phyloP scores from a whole-genome alignment of 2,329 filamentous ascomycete genomes.

The Neofusicoccum sp. region DNA sequence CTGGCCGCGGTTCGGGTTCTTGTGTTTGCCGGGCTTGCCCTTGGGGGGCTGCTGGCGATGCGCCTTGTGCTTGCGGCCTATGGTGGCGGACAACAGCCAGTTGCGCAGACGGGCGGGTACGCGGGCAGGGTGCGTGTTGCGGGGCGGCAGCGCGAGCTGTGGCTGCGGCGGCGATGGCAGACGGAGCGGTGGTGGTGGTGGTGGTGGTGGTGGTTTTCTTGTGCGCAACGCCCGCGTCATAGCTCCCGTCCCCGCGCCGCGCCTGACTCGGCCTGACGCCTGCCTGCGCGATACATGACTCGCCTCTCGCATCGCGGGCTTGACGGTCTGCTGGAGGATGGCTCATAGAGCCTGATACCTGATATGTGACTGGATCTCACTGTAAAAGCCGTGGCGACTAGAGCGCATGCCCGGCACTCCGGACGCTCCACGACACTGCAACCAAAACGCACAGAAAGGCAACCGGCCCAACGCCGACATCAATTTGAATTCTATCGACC shows the following conservation, averaged over 20 bases:
- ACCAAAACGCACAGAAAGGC: no score
- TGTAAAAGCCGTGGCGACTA: no score
- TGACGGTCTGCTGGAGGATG: no score
- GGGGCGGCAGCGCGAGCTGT: no score
- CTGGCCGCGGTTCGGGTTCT: constrained; percentile 31
- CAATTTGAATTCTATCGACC: no score
- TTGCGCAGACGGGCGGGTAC: background rate
- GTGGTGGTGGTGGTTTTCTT: background rate
- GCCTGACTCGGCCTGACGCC: background rate
- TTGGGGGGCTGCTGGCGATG: constrained; percentile 37
- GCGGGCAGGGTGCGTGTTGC: background rate
- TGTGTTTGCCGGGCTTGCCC: constrained; percentile 30
- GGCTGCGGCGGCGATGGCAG: background rate
- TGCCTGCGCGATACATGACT: background rate
- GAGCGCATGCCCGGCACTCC: no score
- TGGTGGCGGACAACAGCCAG: constrained; percentile 36
- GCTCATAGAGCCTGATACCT: no score
- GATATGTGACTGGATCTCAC: no score
- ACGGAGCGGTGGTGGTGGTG: background rate
- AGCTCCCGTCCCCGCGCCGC: background rate
- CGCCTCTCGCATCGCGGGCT: background rate
- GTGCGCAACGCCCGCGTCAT: background rate
- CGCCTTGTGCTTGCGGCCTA: constrained; percentile 55
- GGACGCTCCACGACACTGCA: no score
- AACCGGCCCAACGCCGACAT: no score